Evolutionary conservation across 176 grass and related monocot species (phyloP), one percentile per base, ranked within the genome.

Genomic region (Oropetium thomaeum): DNA sequence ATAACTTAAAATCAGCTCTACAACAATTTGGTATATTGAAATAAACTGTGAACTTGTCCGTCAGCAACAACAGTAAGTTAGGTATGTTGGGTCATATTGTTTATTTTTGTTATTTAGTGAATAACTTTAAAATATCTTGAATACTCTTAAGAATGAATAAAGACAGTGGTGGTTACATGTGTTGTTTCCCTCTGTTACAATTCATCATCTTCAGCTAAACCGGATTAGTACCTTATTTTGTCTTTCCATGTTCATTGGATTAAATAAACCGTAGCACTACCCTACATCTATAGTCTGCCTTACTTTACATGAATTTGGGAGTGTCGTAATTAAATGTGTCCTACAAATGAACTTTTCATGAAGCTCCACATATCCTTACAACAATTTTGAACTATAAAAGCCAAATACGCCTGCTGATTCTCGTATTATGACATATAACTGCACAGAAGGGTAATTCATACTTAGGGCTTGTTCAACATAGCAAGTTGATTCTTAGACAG

Each of bases 11-110:
- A 39, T 74, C 79, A 53, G 81, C 78, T 83, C 79, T 96, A 45
- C 70, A 82, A 42, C 69, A 92, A 65, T 83, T 96, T 58, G 83
- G 86, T 29, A 31, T 85, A 64, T 68, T 74, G 66, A 51, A 82
- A 63, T 83, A 66, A 78, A 48, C 26, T 67, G 52, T 58, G 4
- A 74, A n/a, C 48, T 45, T 69, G 17, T 33, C 14, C 1, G 13
- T 64, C 37, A 69, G 62, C 49, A 73, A 73, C 59, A 60, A 41
- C 9, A 72, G 71, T 71, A 42, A 59, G 61, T 44, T 75, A 70
- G 78, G 78, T 87, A 76, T 57, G 70, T 35, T 32, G 19, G 62
- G 10, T 4, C 26, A 67, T 61, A 77, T 43, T 27, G n/a, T 26
- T 55, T 34, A 26, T 23, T 57, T 15, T 26, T 61, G 5, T 37